phyloP scores from a whole-genome alignment of 2,329 filamentous ascomycete genomes.

The Cladosporium sphaerospermum region DNA sequence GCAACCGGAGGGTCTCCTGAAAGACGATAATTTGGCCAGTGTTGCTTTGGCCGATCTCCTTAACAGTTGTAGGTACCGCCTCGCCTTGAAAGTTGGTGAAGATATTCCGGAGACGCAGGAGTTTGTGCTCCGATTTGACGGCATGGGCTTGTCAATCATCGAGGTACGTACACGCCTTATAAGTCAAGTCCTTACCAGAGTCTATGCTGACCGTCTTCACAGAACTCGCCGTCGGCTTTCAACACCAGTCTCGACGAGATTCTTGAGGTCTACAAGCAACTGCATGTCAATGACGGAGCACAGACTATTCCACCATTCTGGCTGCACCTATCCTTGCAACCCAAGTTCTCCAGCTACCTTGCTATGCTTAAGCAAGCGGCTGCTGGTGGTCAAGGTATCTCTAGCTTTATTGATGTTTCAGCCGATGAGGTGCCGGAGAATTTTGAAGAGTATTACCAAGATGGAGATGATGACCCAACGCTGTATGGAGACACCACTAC shows the following conservation, averaged over 20 bases:
- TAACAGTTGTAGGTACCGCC: conserved; percentile 38
- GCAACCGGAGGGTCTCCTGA: conserved; percentile 50
- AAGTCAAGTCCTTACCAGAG: not conserved
- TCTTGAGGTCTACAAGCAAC: conserved; percentile 52
- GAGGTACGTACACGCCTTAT: conserved; percentile 43
- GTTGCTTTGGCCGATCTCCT: conserved; percentile 52
- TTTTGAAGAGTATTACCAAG: conserved; percentile 5
- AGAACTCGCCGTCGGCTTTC: conserved; percentile 46
- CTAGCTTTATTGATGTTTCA: conserved; percentile 30
- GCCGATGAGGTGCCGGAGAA: conserved; percentile 15
- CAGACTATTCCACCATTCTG: conserved; percentile 49
- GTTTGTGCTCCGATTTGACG: conserved; percentile 50
- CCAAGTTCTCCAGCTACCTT: conserved; percentile 49
- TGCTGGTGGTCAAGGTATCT: conserved; percentile 52
- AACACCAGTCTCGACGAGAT: conserved; percentile 51
- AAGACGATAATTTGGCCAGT: conserved; percentile 50
- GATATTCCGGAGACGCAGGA: conserved; percentile 53
- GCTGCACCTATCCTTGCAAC: conserved; percentile 49
- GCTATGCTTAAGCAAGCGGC: conserved; percentile 47
- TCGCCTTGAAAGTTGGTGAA: conserved; percentile 47
- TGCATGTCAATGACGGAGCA: conserved; percentile 54
- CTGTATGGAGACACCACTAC: not conserved
- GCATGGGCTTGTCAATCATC: conserved; percentile 49
- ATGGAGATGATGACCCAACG: conserved; percentile 12
- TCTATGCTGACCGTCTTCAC: conserved; percentile 13